Evolutionary conservation across 2,329 filamentous ascomycete genomes (phyloP).

Genomic region (Phialemonium atrogriseum): DNA sequence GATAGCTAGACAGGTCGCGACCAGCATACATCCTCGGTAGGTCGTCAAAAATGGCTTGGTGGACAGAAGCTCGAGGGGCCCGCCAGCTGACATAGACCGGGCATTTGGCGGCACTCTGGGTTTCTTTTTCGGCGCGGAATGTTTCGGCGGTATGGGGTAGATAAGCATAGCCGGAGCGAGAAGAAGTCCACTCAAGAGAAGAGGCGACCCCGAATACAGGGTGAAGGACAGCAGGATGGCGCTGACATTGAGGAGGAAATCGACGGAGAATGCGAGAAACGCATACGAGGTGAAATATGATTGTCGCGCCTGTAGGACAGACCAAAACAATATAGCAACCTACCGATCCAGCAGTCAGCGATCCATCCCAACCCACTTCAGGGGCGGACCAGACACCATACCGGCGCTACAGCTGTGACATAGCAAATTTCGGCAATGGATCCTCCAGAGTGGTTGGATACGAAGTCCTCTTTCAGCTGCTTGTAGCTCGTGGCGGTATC

Average conservation of each 20-base stretch:
- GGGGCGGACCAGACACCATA: slow-evolving; percentile 36
- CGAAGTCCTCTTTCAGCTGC: slow-evolving; percentile 87
- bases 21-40: slow-evolving; percentile 86
- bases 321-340: slow-evolving; percentile 82
- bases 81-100: slow-evolving; percentile 24
- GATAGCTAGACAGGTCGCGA: slow-evolving; percentile 82
- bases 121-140: slow-evolving; percentile 37
- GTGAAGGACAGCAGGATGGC: slow-evolving; percentile 80
- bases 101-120: slow-evolving; percentile 37
- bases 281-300: slow-evolving; percentile 76
- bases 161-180: slow-evolving; percentile 62
- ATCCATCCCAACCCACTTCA: background rate
- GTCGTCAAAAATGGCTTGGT: slow-evolving; percentile 87
- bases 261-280: slow-evolving; percentile 58
- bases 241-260: slow-evolving; percentile 81
- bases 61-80: slow-evolving; percentile 48
- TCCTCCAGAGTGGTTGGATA: slow-evolving; percentile 83
- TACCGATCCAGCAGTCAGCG: slow-evolving; percentile 27
- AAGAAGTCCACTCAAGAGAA: slow-evolving; percentile 68
- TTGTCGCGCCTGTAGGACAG: slow-evolving; percentile 73
- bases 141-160: slow-evolving; percentile 39
- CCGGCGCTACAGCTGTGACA: slow-evolving; percentile 77
- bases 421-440: slow-evolving; percentile 77
- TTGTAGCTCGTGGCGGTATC: slow-evolving; percentile 60
- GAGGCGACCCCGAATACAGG: slow-evolving; percentile 66